These are phyloP conservation scores for Pezicula radicicola DNA, from an alignment of 2,329 filamentous ascomycete species.

Conservation along the genomic window DNA sequence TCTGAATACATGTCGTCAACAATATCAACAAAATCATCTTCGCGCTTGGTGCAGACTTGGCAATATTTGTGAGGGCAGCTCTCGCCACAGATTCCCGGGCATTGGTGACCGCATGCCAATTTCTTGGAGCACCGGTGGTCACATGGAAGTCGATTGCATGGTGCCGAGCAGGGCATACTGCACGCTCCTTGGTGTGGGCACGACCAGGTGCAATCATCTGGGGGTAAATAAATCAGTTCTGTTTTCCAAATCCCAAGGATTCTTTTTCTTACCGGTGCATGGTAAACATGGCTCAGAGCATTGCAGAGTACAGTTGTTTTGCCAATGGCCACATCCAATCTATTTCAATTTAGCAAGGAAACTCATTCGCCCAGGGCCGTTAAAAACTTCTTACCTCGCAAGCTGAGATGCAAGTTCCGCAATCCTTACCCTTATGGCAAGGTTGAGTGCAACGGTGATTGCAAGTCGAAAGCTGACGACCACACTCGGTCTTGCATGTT, in stretches of 20 bases:
- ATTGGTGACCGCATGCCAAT: constrained; percentile 15
- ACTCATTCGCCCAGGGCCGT: neutral
- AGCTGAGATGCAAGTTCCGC: neutral
- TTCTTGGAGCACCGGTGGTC: constrained; percentile 9
- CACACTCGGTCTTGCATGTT: neutral
- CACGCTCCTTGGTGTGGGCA: constrained; percentile 13
- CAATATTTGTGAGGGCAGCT: constrained; percentile 9
- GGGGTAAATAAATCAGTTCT: neutral
- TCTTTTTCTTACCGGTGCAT: constrained; percentile 2
- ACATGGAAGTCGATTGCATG: constrained; percentile 15
- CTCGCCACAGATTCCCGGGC: constrained; percentile 16
- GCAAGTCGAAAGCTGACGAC: neutral
- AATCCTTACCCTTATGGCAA: constrained; percentile 3
- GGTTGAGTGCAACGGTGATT: constrained; percentile 1
- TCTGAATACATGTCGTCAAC: constrained; percentile 30
- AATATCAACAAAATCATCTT: constrained; percentile 50
- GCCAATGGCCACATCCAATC: constrained; percentile 9
- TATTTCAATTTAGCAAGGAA: neutral
- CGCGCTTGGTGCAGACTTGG: constrained; percentile 38
- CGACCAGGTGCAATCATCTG: constrained; percentile 10
- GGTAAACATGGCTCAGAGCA: constrained; percentile 14
- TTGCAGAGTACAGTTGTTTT: constrained; percentile 6
- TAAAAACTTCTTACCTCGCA: constrained; percentile 2
- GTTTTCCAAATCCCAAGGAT: neutral
- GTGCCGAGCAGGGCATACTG: constrained; percentile 15